A percentile compares a stretch with the other conserved stretches of the same genome.
phyloP scores from a whole-genome alignment of 345 rosid genomes.

The Linum usitatissimum region DNA sequence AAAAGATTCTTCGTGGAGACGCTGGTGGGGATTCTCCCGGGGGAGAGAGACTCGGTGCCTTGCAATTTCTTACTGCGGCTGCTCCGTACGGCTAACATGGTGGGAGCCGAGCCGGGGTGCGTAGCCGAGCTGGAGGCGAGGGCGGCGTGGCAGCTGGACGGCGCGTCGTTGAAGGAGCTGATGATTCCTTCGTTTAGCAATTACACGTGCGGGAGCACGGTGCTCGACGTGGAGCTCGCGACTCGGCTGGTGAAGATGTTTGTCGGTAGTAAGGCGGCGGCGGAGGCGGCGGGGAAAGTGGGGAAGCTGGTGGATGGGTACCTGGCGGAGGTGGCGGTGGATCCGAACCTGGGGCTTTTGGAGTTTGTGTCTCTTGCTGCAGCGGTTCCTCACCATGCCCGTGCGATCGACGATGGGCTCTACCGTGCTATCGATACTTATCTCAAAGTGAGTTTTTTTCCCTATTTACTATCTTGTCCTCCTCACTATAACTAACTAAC shows the following conservation, averaged over 20 bases:
- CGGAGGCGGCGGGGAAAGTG: constrained; percentile 51
- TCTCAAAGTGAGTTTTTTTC: constrained; percentile 53
- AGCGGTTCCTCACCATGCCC: constrained; percentile 65
- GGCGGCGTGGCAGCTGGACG: constrained; percentile 75
- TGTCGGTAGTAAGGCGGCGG: constrained; percentile 31
- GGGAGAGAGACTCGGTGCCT: constrained; percentile 67
- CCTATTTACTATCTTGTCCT: not conserved
- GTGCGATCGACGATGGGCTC: constrained; percentile 55
- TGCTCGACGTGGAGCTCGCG: constrained; percentile 70
- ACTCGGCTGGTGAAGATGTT: constrained; percentile 57
- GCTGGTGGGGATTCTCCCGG: constrained; percentile 66
- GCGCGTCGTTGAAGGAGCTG: constrained; percentile 70
- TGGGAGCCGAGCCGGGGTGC: constrained; percentile 43
- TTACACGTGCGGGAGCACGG: constrained; percentile 49
- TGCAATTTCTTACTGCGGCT: constrained; percentile 82
- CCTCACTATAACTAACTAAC: no score
- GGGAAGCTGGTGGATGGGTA: constrained; percentile 72
- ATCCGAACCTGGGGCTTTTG: constrained; percentile 33
- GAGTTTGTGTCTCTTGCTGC: constrained; percentile 54
- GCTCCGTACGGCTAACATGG: constrained; percentile 70
- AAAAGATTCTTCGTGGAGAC: constrained; percentile 70
- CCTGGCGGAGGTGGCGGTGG: constrained; percentile 66
- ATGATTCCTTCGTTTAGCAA: constrained; percentile 83
- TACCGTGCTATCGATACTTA: constrained; percentile 85
- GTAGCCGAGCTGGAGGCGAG: constrained; percentile 58